These are phyloP conservation scores for Kuraishia piskuri DNA, from an alignment of 805 yeast species.

Conservation along the genomic window DNA sequence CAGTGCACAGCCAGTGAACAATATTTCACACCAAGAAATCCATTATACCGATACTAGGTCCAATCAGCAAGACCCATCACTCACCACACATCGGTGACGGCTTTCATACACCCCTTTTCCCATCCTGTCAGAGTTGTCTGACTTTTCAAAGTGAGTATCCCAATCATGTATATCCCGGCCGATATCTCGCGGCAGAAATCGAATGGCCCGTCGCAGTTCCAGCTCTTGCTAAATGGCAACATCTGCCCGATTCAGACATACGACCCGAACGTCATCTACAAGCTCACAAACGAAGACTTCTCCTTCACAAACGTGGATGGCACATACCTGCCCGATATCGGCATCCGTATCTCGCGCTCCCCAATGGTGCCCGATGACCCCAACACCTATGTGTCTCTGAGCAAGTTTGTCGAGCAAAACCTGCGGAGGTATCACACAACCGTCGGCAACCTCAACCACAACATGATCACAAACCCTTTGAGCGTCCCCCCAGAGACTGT, in stretches of 20 bases:
- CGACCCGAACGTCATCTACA: constrained; percentile 24
- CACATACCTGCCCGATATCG: constrained; percentile 20
- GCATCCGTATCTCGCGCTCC: constrained; percentile 25
- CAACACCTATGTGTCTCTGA: constrained; percentile 42
- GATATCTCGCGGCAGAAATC: constrained; percentile 17
- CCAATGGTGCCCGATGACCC: constrained; percentile 32
- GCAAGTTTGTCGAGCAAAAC: constrained; percentile 37
- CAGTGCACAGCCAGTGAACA: no score
- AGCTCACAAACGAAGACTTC: constrained; percentile 19
- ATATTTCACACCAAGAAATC: no score
- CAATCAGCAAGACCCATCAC: no score
- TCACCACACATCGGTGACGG: no score
- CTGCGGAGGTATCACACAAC: constrained; percentile 28
- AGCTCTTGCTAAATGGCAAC: constrained; percentile 17
- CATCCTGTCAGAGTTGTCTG: neutral
- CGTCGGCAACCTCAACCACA: constrained; percentile 26
- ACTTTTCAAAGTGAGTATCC: neutral
- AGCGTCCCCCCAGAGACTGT: constrained; percentile 21
- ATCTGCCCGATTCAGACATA: constrained; percentile 24
- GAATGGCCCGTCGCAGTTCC: constrained; percentile 16
- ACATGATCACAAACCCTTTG: constrained; percentile 31
- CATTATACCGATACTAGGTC: no score
- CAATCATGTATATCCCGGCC: constrained; percentile 23
- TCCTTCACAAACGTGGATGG: constrained; percentile 24
- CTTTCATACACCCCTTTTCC: no score